These are phyloP conservation scores for Pichia nakasei DNA, from an alignment of 805 yeast species.

Conservation along the genomic window DNA sequence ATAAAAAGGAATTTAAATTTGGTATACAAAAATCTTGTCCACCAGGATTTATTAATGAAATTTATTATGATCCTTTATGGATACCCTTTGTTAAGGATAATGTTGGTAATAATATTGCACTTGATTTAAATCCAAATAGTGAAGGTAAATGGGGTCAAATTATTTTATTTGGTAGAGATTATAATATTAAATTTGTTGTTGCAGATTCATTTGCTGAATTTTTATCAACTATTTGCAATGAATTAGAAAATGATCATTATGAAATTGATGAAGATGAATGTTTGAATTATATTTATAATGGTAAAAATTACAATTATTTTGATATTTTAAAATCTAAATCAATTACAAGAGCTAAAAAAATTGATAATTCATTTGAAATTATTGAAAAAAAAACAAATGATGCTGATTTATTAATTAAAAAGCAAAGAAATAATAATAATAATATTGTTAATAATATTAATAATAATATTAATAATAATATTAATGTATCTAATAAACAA, in stretches of 20 bases:
- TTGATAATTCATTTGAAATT: conserved; percentile 7
- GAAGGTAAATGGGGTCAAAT: conserved; percentile 84
- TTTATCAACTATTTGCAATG: conserved; percentile 72
- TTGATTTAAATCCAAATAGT: conserved; percentile 79
- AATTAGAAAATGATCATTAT: conserved; percentile 78
- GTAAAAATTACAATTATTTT: conserved; percentile 46
- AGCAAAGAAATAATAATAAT: neutral
- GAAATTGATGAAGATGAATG: conserved; percentile 59
- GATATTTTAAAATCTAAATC: conserved; percentile 70
- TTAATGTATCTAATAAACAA: neutral
- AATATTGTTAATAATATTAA: neutral
- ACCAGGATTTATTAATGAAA: conserved; percentile 58
- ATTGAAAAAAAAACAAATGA: conserved; percentile 9
- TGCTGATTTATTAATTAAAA: conserved; percentile 9
- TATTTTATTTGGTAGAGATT: conserved; percentile 88
- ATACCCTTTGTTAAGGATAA: conserved; percentile 83
- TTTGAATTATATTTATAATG: conserved; percentile 28
- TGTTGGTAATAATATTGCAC: conserved; percentile 85
- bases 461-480: neutral
- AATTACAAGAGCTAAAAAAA: conserved; percentile 19
- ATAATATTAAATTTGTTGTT: conserved; percentile 78
- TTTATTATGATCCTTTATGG: conserved; percentile 89
- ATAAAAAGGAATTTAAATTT: conserved; percentile 12
- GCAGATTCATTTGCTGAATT: conserved; percentile 90
- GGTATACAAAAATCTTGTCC: conserved; percentile 59